Evolutionary conservation across 345 rosid species (phyloP).

Genomic region (Gossypium thurberi): DNA sequence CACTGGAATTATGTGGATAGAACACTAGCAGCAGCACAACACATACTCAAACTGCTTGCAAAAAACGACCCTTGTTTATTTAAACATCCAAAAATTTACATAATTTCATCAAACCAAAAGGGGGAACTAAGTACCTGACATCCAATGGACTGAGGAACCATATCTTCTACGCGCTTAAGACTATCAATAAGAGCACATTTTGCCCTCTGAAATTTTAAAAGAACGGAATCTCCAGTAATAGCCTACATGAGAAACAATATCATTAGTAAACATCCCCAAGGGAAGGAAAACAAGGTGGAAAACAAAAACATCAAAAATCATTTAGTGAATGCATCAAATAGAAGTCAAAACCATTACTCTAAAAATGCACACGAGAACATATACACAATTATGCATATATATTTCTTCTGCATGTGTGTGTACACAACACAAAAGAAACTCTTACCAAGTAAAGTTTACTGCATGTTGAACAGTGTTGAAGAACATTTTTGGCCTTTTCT

Average conservation of each 20-base stretch:
- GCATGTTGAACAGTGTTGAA: constrained; percentile 8
- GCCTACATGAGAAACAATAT: constrained; percentile 45
- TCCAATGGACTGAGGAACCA: constrained; percentile 82
- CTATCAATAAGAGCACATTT: constrained; percentile 65
- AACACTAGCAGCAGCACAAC: background rate
- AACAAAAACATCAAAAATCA: background rate
- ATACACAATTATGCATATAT: background rate
- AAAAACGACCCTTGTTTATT: background rate
- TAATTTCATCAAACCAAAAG: background rate
- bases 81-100: background rate
- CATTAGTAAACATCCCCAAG: constrained; percentile 5
- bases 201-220: constrained; percentile 76
- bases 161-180: constrained; percentile 90
- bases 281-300: background rate
- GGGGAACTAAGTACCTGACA: constrained; percentile 46
- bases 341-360: background rate
- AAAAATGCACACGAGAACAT: background rate
- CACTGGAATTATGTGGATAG: background rate
- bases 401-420: background rate
- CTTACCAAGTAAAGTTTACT: constrained; percentile 19
- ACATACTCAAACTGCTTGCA: background rate
- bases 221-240: constrained; percentile 88
- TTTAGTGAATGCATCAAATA: background rate
- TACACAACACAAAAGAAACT: background rate
- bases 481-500: constrained; percentile 8